Evolutionary conservation across 768 basidiomycete genomes (phyloP), one percentile per base, ranked within the genome.

Genomic region (Vishniacozyma victoriae): DNA sequence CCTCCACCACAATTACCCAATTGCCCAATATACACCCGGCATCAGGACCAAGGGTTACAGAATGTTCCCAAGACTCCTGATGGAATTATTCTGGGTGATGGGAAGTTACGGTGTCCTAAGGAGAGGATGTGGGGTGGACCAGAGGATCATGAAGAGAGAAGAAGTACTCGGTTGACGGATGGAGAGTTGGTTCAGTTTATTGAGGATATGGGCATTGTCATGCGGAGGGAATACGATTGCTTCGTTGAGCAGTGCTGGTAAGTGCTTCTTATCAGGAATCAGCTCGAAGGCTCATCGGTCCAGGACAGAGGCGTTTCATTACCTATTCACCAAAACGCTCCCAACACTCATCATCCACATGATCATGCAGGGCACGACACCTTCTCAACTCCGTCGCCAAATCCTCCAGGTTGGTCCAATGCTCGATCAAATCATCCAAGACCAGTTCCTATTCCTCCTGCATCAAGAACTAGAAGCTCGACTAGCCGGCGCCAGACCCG

Each of bases 191-290:
- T 70, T 36, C 57, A 57, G 27, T 71, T 72, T 35, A 61, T 71
- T 22, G 52, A 54, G 41, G 64, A 71, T 52, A 60, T 72, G 54
- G 62, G 60, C 1, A 48, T 59, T 35, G 61, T 72, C 22, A 38
- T 71, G 39, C 41, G 67, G 27, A 64, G 63, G 35, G 70, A 72
- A 44, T 68, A 57, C 44, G 71, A 72, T 44, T 64, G 62, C 38
- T 72, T 68, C 68, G 64, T 72, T n/a, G 70, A 72, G 41, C 62
- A 69, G 44, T 72, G 70, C 52, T 72, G 70, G 70, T 71, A 50
- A 57, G 67, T 59, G 1, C 5, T 35, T 24, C 23, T 35, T 35
- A 12, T 9, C 49, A 11, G 19, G 23, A 6, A 35, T 15, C 20
- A 12, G n/a, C 29, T 33, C 9, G n/a, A 33, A n/a, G n/a, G 29